These are phyloP conservation scores for Cnidoscolus chayamansa DNA, from an alignment of 441 rosid genomes.

Conservation along the genomic window DNA sequence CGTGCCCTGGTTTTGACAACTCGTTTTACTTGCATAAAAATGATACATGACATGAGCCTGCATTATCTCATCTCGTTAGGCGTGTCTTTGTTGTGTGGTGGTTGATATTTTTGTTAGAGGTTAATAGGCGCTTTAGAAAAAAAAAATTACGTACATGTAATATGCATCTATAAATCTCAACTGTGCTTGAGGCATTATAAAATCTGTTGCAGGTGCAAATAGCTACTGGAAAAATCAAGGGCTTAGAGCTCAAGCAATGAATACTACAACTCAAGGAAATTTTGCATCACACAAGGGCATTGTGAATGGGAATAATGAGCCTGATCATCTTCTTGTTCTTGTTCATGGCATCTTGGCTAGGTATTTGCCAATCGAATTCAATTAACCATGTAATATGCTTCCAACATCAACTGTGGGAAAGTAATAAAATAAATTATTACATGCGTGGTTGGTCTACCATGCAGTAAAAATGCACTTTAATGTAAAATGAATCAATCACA, in stretches of 20 bases:
- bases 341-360: slow-evolving; percentile 92
- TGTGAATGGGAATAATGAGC: slow-evolving; percentile 43
- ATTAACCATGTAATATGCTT: not conserved
- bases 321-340: slow-evolving; percentile 96
- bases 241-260: slow-evolving; percentile 57
- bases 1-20: not conserved
- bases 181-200: not conserved
- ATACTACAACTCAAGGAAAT: slow-evolving; percentile 48
- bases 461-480: not conserved
- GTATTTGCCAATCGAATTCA: slow-evolving; percentile 35
- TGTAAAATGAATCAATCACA: not conserved
- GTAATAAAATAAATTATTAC: not conserved
- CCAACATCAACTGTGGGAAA: not conserved
- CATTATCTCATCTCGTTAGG: not conserved
- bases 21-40: not conserved
- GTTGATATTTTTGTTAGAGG: not conserved
- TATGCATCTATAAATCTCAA: not conserved
- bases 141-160: not conserved
- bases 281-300: slow-evolving; percentile 36
- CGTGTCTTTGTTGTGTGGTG: not conserved
- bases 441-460: slow-evolving; percentile 7
- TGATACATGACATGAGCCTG: not conserved
- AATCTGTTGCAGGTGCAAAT: slow-evolving; percentile 43
- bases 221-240: slow-evolving; percentile 46
- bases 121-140: too few species aligned